Base-by-base conservation (phyloP, 148 eudicot species). In the Arbutus unedo region DNA sequence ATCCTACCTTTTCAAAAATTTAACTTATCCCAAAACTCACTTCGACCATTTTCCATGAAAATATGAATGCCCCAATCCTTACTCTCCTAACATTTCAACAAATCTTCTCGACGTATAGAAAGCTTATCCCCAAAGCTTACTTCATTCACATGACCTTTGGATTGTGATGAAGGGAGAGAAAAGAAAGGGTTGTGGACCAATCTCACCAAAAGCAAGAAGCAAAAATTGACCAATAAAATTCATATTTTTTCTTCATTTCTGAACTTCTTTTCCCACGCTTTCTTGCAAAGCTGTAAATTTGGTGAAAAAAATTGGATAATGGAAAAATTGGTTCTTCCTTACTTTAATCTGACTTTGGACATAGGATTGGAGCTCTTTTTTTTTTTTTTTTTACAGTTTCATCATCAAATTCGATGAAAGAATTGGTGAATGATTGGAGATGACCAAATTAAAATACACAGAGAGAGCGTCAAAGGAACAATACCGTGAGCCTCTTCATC, bases 401-500 rank as follows among this genome's bases (percentile, higher is more conserved):
- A 21, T 64, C 70, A 64, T 14, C 68, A 23, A 64, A 64, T 23
- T 41, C 2, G 0, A 64, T 9, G 14, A 62, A 21, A 64, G 70
- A 64, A 23, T 4, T 0, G 41, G 70, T 8, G 5, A 66, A 25
- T 66, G 13, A 54, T 53, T 53, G 56, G 56, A 53, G 38, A 53
- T 53, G 56, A 5, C 9, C 62, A 53, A 10, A 31, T 53, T 6
- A 53, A 44, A 60, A 81, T 0, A 55, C 38, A 9, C 11, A 41
- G 49, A 48, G 45, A 47, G 53, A 49, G 41, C 25, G 19, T 66
- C 44, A 25, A 74, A 53, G 53, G 18, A 38, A 54, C 14, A 79
- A 49, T 91, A 96, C 98, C 85, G 91, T 93, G 11, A 96, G 91
- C 87, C 93, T 93, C 74, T 80, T 59, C 25, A 83, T 85, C 23